Evolutionary conservation across 169 alveolate genomes (phyloP).

Genomic region (Amoebophrya sp.): DNA sequence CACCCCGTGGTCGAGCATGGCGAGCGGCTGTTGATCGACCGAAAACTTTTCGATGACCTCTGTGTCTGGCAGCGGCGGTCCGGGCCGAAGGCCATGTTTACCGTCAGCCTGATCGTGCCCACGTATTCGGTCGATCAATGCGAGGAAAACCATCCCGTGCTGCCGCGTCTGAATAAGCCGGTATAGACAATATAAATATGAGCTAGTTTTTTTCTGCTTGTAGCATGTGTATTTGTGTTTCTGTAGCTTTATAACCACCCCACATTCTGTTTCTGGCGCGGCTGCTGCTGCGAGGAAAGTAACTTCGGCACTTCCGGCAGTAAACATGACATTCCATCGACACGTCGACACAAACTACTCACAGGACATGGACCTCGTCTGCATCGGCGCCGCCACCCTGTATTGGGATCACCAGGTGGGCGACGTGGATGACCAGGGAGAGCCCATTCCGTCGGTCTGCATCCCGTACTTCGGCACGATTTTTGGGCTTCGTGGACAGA

Average conservation of each 20-base stretch:
- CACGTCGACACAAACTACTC: no score
- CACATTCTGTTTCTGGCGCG: no score
- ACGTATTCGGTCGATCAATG: no score
- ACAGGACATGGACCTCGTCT: not conserved
- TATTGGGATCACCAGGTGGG: not conserved
- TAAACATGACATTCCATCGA: no score
- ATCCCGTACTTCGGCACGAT: conserved; percentile 12
- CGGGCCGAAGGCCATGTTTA: not conserved
- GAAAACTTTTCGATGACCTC: not conserved
- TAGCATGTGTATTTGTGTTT: no score
- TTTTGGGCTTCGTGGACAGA: not conserved
- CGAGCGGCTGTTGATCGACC: not conserved
- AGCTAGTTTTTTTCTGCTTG: no score
- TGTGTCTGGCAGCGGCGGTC: not conserved
- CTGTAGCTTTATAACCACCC: no score
- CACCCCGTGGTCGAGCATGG: not conserved
- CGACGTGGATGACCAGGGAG: not conserved
- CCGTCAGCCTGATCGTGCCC: not conserved
- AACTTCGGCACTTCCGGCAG: no score
- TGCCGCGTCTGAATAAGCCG: no score
- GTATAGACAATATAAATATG: no score
- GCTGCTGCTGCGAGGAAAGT: no score
- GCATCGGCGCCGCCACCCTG: not conserved
- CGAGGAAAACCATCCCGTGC: no score
- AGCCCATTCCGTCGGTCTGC: not conserved